A percentile compares a stretch with the other conserved stretches of the same genome.
Conservation (phyloP, 495 filamentous ascomycete species). For the Thermochaetoides thermophila region DNA sequence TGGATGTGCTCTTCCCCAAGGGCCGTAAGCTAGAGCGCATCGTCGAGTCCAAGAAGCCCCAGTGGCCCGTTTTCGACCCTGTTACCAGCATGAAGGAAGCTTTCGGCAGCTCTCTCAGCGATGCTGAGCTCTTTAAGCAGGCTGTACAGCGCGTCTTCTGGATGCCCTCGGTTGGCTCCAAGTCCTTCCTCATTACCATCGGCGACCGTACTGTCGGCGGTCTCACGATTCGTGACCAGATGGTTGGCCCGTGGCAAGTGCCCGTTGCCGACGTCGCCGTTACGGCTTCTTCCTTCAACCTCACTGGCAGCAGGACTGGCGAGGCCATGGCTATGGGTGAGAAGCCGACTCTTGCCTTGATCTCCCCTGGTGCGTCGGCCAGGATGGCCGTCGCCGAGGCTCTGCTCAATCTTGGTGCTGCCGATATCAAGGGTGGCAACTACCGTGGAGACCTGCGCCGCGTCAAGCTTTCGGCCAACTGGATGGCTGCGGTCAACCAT, state of each 20-base stretch:
- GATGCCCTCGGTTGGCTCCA: conserved; percentile 82
- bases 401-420: conserved; percentile 80
- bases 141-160: conserved; percentile 68
- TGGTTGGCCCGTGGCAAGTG: conserved; percentile 95
- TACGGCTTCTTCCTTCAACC: conserved; percentile 63
- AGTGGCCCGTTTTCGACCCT: conserved; percentile 58
- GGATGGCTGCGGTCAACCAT: conserved; percentile 94
- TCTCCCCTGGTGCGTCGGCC: conserved; percentile 84
- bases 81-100: conserved; percentile 24
- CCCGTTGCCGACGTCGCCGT: conserved; percentile 90
- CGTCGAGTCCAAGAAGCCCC: conserved; percentile 58
- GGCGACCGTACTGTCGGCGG: conserved; percentile 86
- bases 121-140: conserved; percentile 52
- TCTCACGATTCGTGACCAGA: conserved; percentile 77
- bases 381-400: conserved; percentile 94
- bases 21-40: conserved; percentile 68
- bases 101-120: conserved; percentile 36
- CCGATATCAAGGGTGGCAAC: conserved; percentile 56
- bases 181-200: conserved; percentile 94
- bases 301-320: conserved; percentile 52
- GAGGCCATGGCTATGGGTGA: conserved; percentile 98
- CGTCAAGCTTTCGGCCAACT: conserved; percentile 86
- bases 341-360: conserved; percentile 77
- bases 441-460: conserved; percentile 39
- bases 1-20: conserved; percentile 85